These are phyloP conservation scores for Mycena amicta DNA, from an alignment of 768 basidiomycete genomes.

Conservation along the genomic window DNA sequence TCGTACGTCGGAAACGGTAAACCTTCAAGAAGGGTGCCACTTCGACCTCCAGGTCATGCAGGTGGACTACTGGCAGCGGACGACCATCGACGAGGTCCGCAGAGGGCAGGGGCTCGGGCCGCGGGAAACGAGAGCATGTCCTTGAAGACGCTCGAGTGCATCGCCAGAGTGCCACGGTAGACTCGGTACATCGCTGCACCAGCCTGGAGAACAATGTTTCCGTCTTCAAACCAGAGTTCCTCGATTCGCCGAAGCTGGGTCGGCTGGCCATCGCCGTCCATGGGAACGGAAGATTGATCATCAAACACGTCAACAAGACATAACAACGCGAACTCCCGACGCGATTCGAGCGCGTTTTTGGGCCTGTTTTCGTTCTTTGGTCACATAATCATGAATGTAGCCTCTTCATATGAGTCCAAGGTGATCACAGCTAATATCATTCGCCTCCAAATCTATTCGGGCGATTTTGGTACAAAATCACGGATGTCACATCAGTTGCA, in stretches of 20 bases:
- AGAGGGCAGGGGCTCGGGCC: background rate
- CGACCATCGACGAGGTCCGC: background rate
- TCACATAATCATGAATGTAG: background rate
- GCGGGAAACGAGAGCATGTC: constrained; percentile 20
- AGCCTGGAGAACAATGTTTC: constrained; percentile 18
- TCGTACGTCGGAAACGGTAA: background rate
- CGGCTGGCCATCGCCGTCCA: background rate
- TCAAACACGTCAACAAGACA: background rate
- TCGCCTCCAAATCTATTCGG: too few relatives aligned
- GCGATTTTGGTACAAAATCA: too few relatives aligned
- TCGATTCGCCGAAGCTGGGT: background rate
- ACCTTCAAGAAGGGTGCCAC: background rate
- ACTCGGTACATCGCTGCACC: constrained; percentile 14
- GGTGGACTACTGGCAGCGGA: background rate
- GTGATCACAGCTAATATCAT: background rate
- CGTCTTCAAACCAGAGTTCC: constrained; percentile 23
- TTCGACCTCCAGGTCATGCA: background rate
- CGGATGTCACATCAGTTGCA: too few relatives aligned
- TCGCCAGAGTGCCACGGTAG: constrained; percentile 10
- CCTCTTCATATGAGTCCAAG: background rate
- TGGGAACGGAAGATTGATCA: background rate
- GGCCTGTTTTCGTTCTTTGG: too few relatives aligned
- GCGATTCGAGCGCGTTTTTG: too few relatives aligned
- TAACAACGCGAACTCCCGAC: background rate
- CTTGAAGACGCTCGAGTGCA: constrained; percentile 16